phyloP scores from a whole-genome alignment of 306 rosid genomes.

The Begonia peltatifolia region DNA sequence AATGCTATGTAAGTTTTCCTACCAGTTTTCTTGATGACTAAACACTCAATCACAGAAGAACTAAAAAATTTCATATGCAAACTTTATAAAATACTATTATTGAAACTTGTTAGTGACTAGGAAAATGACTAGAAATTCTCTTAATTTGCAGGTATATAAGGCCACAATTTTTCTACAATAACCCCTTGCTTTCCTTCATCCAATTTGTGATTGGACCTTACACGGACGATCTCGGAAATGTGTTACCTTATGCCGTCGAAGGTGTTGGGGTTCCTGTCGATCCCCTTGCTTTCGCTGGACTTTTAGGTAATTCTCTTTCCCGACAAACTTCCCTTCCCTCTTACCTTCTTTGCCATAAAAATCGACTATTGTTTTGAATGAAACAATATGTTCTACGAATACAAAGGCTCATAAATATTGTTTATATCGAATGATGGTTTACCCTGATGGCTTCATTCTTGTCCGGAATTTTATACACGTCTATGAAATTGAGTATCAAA shows the following conservation, averaged over 20 bases:
- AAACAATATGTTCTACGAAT: no score
- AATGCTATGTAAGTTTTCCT: conserved; percentile 59
- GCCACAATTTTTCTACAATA: conserved; percentile 85
- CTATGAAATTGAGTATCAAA: no score
- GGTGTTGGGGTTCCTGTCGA: conserved; percentile 98
- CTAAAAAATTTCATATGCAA: not conserved
- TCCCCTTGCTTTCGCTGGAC: conserved; percentile 95
- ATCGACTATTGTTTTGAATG: not conserved
- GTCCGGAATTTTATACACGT: no score
- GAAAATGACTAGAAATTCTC: not conserved
- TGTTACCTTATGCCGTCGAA: conserved; percentile 84
- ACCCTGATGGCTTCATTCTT: no score
- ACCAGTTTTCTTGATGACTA: not conserved
- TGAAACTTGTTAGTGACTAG: no score
- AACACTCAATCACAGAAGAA: conserved; percentile 2
- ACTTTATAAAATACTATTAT: not conserved
- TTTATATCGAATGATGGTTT: no score
- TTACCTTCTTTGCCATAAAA: not conserved
- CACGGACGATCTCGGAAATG: conserved; percentile 89
- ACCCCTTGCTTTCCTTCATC: conserved; percentile 78
- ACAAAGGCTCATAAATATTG: not conserved
- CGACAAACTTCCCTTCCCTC: not conserved
- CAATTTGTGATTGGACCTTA: conserved; percentile 83
- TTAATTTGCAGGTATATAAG: conserved; percentile 66
- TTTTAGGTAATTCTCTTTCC: conserved; percentile 38